Evolutionary conservation across 164 flowering plant genomes (phyloP).

Genomic region (Houttuynia cordata): DNA sequence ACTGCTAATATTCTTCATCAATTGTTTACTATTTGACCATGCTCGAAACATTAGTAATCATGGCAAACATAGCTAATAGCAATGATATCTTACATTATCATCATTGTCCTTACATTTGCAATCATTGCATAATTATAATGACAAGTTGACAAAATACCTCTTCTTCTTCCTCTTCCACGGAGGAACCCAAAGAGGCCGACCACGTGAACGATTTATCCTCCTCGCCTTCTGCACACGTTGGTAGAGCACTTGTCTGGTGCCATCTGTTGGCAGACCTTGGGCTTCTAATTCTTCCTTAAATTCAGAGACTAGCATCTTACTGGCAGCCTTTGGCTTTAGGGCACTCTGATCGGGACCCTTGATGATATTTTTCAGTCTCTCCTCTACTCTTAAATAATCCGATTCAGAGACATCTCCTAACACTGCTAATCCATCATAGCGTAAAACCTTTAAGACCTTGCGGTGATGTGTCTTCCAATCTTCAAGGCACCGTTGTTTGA

Average conservation of each 20-base stretch:
- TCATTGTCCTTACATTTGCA: neutral
- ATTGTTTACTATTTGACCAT: neutral
- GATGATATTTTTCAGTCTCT: constrained; percentile 60
- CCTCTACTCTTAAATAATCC: constrained; percentile 71
- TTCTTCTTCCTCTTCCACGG: constrained; percentile 94
- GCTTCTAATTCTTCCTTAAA: constrained; percentile 92
- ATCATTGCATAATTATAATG: too few relatives aligned
- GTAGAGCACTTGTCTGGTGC: constrained; percentile 92
- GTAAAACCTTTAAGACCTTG: constrained; percentile 54
- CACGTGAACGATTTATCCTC: constrained; percentile 94
- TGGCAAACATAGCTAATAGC: neutral
- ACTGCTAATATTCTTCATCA: neutral
- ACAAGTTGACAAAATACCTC: constrained; percentile 32
- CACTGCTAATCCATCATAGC: constrained; percentile 56
- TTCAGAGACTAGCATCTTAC: constrained; percentile 90
- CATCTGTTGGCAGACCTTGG: constrained; percentile 88
- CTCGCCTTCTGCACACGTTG: constrained; percentile 98
- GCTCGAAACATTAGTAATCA: neutral
- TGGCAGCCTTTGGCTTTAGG: constrained; percentile 96
- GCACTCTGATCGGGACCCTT: constrained; percentile 73
- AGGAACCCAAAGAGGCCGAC: constrained; percentile 98
- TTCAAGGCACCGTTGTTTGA: constrained; percentile 84
- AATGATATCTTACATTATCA: too few relatives aligned
- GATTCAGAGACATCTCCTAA: constrained; percentile 68
- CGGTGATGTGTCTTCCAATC: constrained; percentile 67